Percentiles rank a stretch among this genome's conserved stretches.
Evolutionary conservation across 1,139 yeast genomes (phyloP).

Genomic region (Tardiomyces blankii): DNA sequence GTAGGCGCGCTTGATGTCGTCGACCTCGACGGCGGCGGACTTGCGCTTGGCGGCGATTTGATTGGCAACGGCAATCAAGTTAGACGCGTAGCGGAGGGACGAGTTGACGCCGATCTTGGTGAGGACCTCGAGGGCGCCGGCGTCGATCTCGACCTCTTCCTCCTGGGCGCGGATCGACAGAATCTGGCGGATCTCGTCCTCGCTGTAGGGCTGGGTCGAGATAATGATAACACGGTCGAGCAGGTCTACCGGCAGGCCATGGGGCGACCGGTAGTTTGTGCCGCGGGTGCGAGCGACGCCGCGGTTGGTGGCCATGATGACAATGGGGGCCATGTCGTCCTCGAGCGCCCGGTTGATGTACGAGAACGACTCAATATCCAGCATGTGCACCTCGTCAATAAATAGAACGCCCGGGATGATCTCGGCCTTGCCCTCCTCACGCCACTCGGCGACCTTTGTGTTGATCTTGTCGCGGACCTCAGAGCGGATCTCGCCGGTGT

Average conservation of each 20-base stretch:
- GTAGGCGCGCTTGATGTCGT: conserved; percentile 82
- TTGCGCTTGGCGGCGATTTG: conserved; percentile 80
- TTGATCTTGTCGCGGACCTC: conserved; percentile 97
- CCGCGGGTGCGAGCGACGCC: conserved; percentile 92
- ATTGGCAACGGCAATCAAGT: conserved; percentile 80
- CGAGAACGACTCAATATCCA: conserved; percentile 94
- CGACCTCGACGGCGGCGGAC: conserved; percentile 56
- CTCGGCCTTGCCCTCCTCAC: conserved; percentile 98
- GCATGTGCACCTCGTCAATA: conserved; percentile 98
- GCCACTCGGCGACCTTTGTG: conserved; percentile 96
- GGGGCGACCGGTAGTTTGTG: conserved; percentile 86
- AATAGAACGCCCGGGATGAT: conserved; percentile 97
- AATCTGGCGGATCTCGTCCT: conserved; percentile 78
- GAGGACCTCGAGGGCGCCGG: conserved; percentile 78
- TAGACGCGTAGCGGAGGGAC: conserved; percentile 84
- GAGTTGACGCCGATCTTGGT: conserved; percentile 93
- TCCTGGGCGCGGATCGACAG: conserved; percentile 88
- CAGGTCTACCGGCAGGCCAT: conserved; percentile 90
- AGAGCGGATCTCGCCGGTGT: conserved; percentile 92
- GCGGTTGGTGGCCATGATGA: conserved; percentile 96
- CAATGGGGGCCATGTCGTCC: conserved; percentile 94
- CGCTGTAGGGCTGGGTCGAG: conserved; percentile 66
- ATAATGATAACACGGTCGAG: conserved; percentile 91
- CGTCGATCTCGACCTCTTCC: conserved; percentile 80
- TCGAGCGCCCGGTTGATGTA: conserved; percentile 93